Percentiles rank a stretch among this genome's conserved stretches.
Conservation (phyloP, 2,329 filamentous ascomycete species). For the Scedosporium minutisporum region DNA sequence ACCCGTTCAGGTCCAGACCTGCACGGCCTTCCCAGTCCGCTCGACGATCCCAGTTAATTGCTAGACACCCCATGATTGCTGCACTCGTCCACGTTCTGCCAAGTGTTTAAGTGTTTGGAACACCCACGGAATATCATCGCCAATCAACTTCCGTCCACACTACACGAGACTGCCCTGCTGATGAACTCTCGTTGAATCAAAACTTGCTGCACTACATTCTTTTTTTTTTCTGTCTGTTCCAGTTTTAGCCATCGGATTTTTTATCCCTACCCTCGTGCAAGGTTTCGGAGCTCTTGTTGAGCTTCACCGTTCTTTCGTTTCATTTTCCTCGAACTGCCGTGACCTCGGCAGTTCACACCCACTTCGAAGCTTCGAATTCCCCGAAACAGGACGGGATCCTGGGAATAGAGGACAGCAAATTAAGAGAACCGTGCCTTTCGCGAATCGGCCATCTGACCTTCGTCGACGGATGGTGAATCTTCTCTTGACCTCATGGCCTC, state of each 20-base stretch:
- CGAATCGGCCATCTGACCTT: background rate
- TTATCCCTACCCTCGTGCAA: background rate
- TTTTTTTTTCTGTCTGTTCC: background rate
- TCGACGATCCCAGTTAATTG: background rate
- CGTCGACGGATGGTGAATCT: conserved; percentile 2
- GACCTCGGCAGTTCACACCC: background rate
- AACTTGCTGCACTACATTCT: background rate
- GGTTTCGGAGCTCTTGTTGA: background rate
- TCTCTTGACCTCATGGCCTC: conserved; percentile 5
- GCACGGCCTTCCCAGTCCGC: too few relatives aligned
- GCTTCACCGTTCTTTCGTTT: background rate
- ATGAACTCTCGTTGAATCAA: background rate
- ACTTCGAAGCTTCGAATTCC: too few relatives aligned
- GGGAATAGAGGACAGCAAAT: background rate
- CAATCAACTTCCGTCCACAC: background rate
- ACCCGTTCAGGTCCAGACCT: too few relatives aligned
- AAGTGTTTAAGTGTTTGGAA: background rate
- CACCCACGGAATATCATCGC: background rate
- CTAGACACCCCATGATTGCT: background rate
- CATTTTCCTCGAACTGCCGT: background rate
- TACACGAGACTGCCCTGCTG: background rate
- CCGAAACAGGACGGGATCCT: background rate
- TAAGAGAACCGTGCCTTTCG: background rate
- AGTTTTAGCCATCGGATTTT: background rate
- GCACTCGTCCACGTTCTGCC: background rate